Base-by-base conservation (phyloP, 345 rosid genomes). In the Limnanthes douglasii region DNA sequence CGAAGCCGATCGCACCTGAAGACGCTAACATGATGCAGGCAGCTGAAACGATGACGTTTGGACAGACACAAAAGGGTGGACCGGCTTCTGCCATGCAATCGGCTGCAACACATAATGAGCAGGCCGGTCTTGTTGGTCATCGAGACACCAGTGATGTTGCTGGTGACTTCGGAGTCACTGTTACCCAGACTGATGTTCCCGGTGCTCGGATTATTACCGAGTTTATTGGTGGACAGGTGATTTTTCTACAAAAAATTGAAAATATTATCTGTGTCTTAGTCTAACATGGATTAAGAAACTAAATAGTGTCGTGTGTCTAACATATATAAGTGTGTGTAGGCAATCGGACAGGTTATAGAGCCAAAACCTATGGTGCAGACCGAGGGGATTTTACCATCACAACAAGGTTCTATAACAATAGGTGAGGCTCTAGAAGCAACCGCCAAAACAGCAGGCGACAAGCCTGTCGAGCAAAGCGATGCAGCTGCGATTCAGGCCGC, bases 21-120 rank as follows among this genome's bases (percentile, higher is more conserved):
- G 94, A 70, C 28, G 92, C 92, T 0, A 67, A 65, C 31, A 58
- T 78, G 92, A 72, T 81, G 93, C 84, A 69, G 51, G 50, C 71
- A 0, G 81, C 75, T 0, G 96, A 86, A 53, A 43, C 71, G n/a
- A 45, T 28, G 31, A 64, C 71, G n/a, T 42, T 77, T 1, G 92
- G 90, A 6, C 59, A 62, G 27, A 68, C 78, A 26, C 70, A 61
- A 31, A 66, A 55, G 35, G 86, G 81, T 0, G 78, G 92, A 10
- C 34, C 72, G 1, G 94, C 92, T 1, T 66, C 93, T 0, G 24
- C 46, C 35, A 70, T 72, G 84, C 83, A 63, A 39, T 32, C 78
- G 2, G 86, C 96, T 0, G 81, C 92, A 8, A 54, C 67, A 3
- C 15, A 16, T 8, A 81, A 78, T 16, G 65, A 54, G 46, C 72